These are phyloP conservation scores for Quercus variabilis DNA, from an alignment of 306 rosid genomes.

Conservation along the genomic window DNA sequence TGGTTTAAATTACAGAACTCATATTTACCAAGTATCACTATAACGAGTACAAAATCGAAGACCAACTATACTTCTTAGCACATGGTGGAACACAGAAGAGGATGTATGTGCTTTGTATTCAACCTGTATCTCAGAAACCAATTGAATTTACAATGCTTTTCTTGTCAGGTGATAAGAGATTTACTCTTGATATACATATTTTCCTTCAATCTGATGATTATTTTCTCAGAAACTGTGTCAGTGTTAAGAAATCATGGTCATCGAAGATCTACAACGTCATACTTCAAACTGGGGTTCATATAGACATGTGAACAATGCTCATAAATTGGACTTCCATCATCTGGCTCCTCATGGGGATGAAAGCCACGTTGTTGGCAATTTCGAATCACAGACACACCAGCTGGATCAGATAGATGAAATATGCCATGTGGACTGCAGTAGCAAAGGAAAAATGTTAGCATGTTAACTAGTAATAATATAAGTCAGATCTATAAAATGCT, in stretches of 20 bases:
- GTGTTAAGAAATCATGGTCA: conserved; percentile 23
- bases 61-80: not conserved
- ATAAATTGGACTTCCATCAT: conserved; percentile 77
- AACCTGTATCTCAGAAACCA: not conserved
- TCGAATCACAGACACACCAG: conserved; percentile 86
- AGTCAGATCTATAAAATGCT: not conserved
- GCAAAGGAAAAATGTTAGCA: conserved; percentile 27
- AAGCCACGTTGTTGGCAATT: conserved; percentile 93
- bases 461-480: not conserved
- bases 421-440: conserved; percentile 92
- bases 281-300: conserved; percentile 67
- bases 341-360: conserved; percentile 97
- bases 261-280: conserved; percentile 82
- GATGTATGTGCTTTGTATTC: conserved; percentile 13
- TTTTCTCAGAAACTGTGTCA: not conserved
- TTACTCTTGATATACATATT: conserved; percentile 14
- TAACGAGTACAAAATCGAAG: not conserved
- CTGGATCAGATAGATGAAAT: conserved; percentile 92
- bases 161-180: conserved; percentile 12
- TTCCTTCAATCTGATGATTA: conserved; percentile 15
- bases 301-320: conserved; percentile 98
- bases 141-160: conserved; percentile 24
- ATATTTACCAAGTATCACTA: not conserved
- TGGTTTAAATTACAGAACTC: not conserved
- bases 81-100: conserved; percentile 27